Evolutionary conservation across 768 basidiomycete species (phyloP).

Genomic region (Mycena metata): DNA sequence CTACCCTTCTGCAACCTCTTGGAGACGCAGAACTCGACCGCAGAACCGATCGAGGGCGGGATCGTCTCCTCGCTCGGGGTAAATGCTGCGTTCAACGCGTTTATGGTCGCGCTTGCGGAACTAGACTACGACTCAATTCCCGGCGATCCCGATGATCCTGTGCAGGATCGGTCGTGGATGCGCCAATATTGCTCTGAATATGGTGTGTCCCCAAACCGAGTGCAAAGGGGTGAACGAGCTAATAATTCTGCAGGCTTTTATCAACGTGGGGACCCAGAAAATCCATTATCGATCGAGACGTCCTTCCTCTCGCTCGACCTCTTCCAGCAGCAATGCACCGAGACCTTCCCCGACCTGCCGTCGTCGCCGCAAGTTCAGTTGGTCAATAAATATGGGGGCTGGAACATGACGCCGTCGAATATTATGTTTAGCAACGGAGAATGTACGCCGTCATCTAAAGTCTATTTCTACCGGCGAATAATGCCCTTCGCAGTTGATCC

Average conservation of each 20-base stretch:
- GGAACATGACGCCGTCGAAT: constrained; percentile 64
- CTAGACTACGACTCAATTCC: constrained; percentile 62
- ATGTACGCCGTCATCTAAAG: constrained; percentile 48
- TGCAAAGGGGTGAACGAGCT: too few relatives aligned
- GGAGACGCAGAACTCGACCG: constrained; percentile 60
- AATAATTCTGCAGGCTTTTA: constrained; percentile 56
- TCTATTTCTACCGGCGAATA: background rate
- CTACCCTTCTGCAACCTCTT: constrained; percentile 64
- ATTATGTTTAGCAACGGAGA: constrained; percentile 64
- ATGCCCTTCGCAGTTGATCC: constrained; percentile 55
- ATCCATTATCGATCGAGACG: constrained; percentile 63
- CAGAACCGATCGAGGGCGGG: constrained; percentile 53
- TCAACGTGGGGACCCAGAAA: constrained; percentile 60
- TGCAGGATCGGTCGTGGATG: constrained; percentile 63
- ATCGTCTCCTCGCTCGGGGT: constrained; percentile 51
- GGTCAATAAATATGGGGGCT: constrained; percentile 66
- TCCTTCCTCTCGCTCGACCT: constrained; percentile 59
- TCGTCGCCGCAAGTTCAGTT: constrained; percentile 57
- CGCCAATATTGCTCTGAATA: constrained; percentile 68
- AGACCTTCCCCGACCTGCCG: constrained; percentile 55
- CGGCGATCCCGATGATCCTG: constrained; percentile 56
- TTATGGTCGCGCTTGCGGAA: constrained; percentile 57
- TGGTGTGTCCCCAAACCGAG: constrained; percentile 43
- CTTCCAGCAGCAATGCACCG: constrained; percentile 61
- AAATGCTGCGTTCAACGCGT: constrained; percentile 54